Evolutionary conservation across 169 alveolate species (phyloP).

Genomic region (Theileria equi): DNA sequence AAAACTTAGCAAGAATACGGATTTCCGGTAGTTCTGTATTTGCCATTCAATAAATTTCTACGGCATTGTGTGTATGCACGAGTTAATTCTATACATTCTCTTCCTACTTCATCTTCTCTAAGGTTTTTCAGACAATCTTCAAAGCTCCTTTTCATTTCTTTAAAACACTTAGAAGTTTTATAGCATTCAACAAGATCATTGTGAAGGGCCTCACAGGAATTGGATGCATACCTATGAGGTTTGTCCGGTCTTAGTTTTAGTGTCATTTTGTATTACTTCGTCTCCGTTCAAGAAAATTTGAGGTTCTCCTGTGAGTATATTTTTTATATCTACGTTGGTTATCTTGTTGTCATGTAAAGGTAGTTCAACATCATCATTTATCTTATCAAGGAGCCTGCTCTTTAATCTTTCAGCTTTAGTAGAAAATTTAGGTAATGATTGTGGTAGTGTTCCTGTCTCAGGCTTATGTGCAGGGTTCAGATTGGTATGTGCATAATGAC

Average conservation of each 20-base stretch:
- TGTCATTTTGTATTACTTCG: conserved; percentile 41
- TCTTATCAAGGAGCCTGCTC: conserved; percentile 14
- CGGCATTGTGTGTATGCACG: conserved; percentile 80
- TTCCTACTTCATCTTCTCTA: conserved; percentile 71
- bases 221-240: conserved; percentile 80
- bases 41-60: conserved; percentile 73
- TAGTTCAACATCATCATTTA: conserved; percentile 14
- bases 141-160: conserved; percentile 62
- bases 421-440: conserved; percentile 30
- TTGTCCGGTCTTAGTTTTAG: conserved; percentile 67
- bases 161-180: conserved; percentile 72
- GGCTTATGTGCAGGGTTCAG: conserved; percentile 22
- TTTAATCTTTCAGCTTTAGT: conserved; percentile 30
- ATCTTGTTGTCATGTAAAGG: conserved; percentile 21
- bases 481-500: conserved; percentile 45
- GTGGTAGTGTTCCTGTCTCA: conserved; percentile 12
- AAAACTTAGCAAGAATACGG: conserved; percentile 64
- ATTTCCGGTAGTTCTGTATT: conserved; percentile 68
- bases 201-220: conserved; percentile 73
- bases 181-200: conserved; percentile 77
- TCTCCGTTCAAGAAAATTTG: conserved; percentile 47
- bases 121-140: conserved; percentile 73
- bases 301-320: conserved; percentile 40
- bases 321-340: conserved; percentile 51
- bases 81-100: conserved; percentile 71